Conservation (phyloP, 805 yeast genomes). For the Alloascoidea africana region DNA sequence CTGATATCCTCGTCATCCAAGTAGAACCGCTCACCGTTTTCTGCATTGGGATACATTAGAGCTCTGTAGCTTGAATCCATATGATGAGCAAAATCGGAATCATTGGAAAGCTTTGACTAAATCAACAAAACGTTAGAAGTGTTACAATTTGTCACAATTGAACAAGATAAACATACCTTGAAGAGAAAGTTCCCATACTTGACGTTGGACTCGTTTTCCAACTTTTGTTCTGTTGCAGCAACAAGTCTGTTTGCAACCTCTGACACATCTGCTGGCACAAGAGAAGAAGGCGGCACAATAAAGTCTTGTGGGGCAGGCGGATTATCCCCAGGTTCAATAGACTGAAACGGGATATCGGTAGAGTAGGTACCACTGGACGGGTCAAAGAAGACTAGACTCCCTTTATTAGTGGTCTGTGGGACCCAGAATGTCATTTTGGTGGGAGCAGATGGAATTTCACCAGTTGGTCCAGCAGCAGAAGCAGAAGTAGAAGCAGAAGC, state of each 20-base stretch:
- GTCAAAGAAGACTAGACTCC: slow-evolving; percentile 11
- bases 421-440: slow-evolving; percentile 16
- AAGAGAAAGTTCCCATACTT: neutral
- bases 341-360: neutral
- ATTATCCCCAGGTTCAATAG: neutral
- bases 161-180: neutral
- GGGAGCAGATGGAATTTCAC: too few species aligned
- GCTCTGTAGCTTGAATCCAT: neutral
- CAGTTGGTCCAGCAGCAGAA: too few species aligned
- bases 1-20: neutral
- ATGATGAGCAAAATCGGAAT: too few species aligned
- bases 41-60: slow-evolving; percentile 1
- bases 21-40: neutral
- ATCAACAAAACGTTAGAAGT: too few species aligned
- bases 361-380: slow-evolving; percentile 6
- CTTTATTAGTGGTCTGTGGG: slow-evolving; percentile 14
- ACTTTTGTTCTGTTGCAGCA: too few species aligned
- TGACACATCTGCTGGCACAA: neutral
- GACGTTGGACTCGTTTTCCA: too few species aligned
- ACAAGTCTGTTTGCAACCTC: neutral
- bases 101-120: too few species aligned
- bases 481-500: too few species aligned
- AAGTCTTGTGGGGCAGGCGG: neutral
- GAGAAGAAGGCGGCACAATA: neutral
- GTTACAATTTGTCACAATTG: too few species aligned